phyloP scores from a whole-genome alignment of 2,329 filamentous ascomycete genomes.

The Acrodontium crateriforme region DNA sequence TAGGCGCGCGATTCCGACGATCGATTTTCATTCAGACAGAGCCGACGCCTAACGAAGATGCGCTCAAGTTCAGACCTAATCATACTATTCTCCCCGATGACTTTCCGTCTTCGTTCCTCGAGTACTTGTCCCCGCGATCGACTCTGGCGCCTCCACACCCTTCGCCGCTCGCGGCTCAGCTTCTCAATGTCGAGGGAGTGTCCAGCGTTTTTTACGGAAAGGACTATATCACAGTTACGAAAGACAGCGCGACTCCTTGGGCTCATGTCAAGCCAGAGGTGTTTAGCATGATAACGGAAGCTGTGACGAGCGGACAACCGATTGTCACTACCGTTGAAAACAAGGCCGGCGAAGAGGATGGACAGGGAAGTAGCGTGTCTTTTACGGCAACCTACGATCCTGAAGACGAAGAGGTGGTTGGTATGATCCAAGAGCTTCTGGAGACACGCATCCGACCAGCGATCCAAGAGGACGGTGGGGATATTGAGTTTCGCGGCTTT shows the following conservation, averaged over 20 bases:
- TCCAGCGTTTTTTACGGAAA: slow-evolving; percentile 84
- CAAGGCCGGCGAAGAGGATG: slow-evolving; percentile 36
- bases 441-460: slow-evolving; percentile 90
- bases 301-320: slow-evolving; percentile 67
- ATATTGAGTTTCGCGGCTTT: slow-evolving; percentile 91
- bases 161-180: slow-evolving; percentile 75
- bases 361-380: slow-evolving; percentile 47
- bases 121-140: slow-evolving; percentile 79
- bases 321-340: slow-evolving; percentile 62
- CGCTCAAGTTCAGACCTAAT: slow-evolving; percentile 88
- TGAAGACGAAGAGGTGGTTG: slow-evolving; percentile 83
- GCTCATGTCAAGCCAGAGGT: slow-evolving; percentile 89
- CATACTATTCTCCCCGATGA: slow-evolving; percentile 65
- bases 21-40: slow-evolving; percentile 98
- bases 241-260: slow-evolving; percentile 79
- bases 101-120: slow-evolving; percentile 65
- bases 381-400: slow-evolving; percentile 63
- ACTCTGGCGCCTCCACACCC: slow-evolving; percentile 81
- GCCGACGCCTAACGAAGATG: slow-evolving; percentile 84
- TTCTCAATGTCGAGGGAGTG: slow-evolving; percentile 92
- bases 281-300: slow-evolving; percentile 88
- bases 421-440: slow-evolving; percentile 96
- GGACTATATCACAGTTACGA: slow-evolving; percentile 95
- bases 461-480: slow-evolving; percentile 94
- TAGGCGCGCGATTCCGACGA: too few relatives aligned